Evolutionary conservation across 768 basidiomycete genomes (phyloP).

Genomic region (Kondoa subrosea): DNA sequence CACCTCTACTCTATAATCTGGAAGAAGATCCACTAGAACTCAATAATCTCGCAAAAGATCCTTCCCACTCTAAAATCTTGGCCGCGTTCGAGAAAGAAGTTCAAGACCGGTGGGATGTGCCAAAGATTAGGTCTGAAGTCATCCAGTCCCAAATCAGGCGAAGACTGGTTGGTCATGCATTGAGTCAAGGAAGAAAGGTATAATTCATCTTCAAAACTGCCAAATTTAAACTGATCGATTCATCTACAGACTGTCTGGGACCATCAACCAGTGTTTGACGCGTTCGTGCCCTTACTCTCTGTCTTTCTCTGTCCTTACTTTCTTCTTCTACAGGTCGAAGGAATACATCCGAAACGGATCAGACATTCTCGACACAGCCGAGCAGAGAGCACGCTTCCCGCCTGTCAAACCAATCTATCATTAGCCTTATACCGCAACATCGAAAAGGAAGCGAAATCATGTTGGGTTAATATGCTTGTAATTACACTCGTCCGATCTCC

Average conservation of each 20-base stretch:
- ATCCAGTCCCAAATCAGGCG: background rate
- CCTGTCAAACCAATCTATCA: too few relatives aligned
- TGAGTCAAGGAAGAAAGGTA: background rate
- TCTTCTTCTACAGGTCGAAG: too few relatives aligned
- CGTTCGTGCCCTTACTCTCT: too few relatives aligned
- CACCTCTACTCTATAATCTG: background rate
- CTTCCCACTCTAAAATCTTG: background rate
- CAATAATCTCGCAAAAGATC: background rate
- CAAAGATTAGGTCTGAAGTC: background rate
- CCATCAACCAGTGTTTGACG: constrained; percentile 1
- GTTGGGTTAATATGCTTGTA: too few relatives aligned
- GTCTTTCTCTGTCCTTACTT: too few relatives aligned
- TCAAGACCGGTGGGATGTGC: constrained; percentile 1
- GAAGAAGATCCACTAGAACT: constrained; percentile 1
- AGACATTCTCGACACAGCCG: background rate
- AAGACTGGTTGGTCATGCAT: background rate
- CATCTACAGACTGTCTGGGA: background rate
- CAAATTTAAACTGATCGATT: background rate
- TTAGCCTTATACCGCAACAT: too few relatives aligned
- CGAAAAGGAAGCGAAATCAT: too few relatives aligned
- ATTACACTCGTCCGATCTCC: background rate
- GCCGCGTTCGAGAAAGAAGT: background rate
- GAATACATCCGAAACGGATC: constrained; percentile 7
- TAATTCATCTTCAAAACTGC: background rate
- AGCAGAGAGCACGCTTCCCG: background rate